Conservation (phyloP, 2,329 filamentous ascomycete species). For the Biscogniauxia mediterranea region DNA sequence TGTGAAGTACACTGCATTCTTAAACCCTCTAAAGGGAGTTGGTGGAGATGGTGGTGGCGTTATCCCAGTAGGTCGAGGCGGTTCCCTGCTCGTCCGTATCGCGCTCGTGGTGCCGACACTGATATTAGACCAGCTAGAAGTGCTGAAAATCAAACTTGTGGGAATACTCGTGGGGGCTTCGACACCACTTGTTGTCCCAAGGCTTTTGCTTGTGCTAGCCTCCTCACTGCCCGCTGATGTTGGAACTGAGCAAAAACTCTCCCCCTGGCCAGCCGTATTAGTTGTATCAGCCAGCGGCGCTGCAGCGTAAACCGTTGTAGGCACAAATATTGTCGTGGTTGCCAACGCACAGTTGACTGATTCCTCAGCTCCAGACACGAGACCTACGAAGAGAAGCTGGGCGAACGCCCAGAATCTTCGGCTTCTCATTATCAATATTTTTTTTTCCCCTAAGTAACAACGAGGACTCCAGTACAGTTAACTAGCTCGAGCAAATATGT, state of each 20-base stretch:
- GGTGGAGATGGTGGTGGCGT: constrained; percentile 15
- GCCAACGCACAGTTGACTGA: constrained; percentile 18
- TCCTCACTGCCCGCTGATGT: constrained; percentile 7
- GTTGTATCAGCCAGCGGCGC: constrained; percentile 15
- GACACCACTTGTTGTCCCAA: constrained; percentile 5
- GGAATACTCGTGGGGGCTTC: constrained; percentile 6
- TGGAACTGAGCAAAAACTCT: constrained; percentile 8
- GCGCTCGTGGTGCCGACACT: constrained; percentile 13
- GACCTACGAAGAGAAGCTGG: constrained; percentile 18
- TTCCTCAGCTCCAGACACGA: constrained; percentile 17
- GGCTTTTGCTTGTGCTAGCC: constrained; percentile 9
- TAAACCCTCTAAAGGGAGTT: constrained; percentile 26
- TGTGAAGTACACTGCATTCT: constrained; percentile 52
- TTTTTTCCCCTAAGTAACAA: too few relatives aligned
- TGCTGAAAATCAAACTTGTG: constrained; percentile 8
- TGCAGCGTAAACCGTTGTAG: constrained; percentile 26
- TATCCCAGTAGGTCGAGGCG: constrained; percentile 18
- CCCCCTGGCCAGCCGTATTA: constrained; percentile 1
- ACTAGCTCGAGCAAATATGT: not conserved
- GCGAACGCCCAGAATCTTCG: constrained; percentile 17
- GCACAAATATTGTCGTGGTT: constrained; percentile 27
- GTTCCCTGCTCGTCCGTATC: constrained; percentile 10
- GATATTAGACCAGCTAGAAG: not conserved
- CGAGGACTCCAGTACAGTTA: not conserved
- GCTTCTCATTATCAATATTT: constrained; percentile 25